Conservation (phyloP, 2,329 filamentous ascomycete genomes). For the Cordyceps cicadae region DNA sequence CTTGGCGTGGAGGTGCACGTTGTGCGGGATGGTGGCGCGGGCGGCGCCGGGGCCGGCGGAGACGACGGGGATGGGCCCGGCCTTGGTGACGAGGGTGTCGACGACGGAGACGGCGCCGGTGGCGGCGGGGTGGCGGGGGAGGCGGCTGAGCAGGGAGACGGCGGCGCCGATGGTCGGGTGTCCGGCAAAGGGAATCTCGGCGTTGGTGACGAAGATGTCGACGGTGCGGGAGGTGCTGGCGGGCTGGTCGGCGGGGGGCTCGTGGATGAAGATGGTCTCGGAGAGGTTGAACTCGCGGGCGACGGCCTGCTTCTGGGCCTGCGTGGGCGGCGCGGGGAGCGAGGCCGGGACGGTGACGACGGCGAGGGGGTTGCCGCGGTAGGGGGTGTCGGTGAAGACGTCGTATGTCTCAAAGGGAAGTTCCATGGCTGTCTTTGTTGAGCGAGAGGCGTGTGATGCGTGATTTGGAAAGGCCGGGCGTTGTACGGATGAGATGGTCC, state of each 20-base stretch:
- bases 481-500: too few relatives aligned
- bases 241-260: conserved; percentile 17
- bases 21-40: conserved; percentile 57
- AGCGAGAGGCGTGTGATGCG: too few relatives aligned
- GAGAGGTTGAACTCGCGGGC: conserved; percentile 57
- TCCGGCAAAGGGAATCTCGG: conserved; percentile 53
- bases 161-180: conserved; percentile 54
- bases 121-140: conserved; percentile 18
- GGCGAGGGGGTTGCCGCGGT: conserved; percentile 52
- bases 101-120: conserved; percentile 19
- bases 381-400: conserved; percentile 46
- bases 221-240: conserved; percentile 29
- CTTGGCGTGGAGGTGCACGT: conserved; percentile 51
- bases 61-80: conserved; percentile 45
- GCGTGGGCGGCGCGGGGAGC: conserved; percentile 30
- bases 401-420: conserved; percentile 47
- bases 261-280: conserved; percentile 55
- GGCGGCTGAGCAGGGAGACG: conserved; percentile 35
- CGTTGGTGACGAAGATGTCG: conserved; percentile 49
- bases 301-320: conserved; percentile 48
- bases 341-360: conserved; percentile 44
- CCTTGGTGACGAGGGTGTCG: conserved; percentile 43
- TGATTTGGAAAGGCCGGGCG: too few relatives aligned
- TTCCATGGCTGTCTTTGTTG: conserved; percentile 21
- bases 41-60: conserved; percentile 35